Percentiles rank a stretch among this genome's conserved stretches.
Evolutionary conservation across 805 yeast species (phyloP).

Genomic region (Ogataea corticis): DNA sequence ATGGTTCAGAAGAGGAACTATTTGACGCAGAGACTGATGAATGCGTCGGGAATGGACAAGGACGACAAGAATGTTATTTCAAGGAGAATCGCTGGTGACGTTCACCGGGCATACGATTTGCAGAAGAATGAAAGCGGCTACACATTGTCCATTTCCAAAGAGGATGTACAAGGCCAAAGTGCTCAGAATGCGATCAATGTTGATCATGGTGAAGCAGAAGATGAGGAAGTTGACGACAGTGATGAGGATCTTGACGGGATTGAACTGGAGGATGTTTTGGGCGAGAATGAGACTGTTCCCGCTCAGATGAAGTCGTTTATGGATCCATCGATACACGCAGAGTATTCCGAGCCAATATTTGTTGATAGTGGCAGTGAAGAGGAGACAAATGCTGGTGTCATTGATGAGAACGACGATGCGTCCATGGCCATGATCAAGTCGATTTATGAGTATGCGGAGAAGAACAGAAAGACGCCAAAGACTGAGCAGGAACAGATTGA

Average conservation of each 20-base stretch:
- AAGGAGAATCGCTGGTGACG: constrained; percentile 80
- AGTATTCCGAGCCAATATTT: constrained; percentile 18
- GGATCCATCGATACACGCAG: constrained; percentile 15
- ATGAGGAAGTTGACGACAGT: constrained; percentile 15
- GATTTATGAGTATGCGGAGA: constrained; percentile 33
- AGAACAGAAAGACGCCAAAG: constrained; percentile 18
- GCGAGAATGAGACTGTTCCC: background rate
- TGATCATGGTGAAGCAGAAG: constrained; percentile 30
- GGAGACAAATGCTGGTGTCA: background rate
- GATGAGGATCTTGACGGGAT: constrained; percentile 34
- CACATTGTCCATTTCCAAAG: constrained; percentile 60
- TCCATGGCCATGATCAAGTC: constrained; percentile 32
- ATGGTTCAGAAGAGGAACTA: constrained; percentile 91
- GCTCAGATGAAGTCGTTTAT: constrained; percentile 15
- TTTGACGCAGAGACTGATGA: constrained; percentile 84
- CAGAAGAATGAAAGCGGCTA: constrained; percentile 81
- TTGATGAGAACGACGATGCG: constrained; percentile 20
- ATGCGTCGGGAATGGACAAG: constrained; percentile 75
- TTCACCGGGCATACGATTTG: constrained; percentile 71
- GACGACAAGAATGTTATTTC: constrained; percentile 38
- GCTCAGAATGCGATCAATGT: constrained; percentile 49
- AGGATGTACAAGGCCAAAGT: constrained; percentile 42
- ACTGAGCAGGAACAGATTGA: constrained; percentile 18
- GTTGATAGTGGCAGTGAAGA: constrained; percentile 10
- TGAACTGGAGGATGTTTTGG: constrained; percentile 36